Percentiles rank a stretch among this genome's conserved stretches.
Conservation (phyloP, 2,329 filamentous ascomycete species). For the Harringtonia lauricola region DNA sequence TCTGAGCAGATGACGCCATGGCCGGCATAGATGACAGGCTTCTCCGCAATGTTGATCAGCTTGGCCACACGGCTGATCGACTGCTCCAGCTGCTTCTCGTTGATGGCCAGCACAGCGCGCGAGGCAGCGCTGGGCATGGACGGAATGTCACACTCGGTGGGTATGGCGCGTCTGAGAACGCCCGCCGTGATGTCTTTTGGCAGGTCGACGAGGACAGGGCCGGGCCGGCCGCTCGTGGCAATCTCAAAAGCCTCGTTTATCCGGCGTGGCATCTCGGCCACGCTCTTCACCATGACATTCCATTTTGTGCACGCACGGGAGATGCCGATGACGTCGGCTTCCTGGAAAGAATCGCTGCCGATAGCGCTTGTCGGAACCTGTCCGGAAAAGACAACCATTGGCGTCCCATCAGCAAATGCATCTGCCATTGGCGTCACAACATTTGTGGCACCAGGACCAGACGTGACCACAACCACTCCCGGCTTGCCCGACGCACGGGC, state of each 20-base stretch:
- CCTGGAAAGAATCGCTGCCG: slow-evolving; percentile 93
- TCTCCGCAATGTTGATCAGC: slow-evolving; percentile 80
- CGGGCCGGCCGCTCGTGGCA: slow-evolving; percentile 84
- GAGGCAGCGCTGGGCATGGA: slow-evolving; percentile 78
- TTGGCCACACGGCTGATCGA: slow-evolving; percentile 69
- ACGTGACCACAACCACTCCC: slow-evolving; percentile 93
- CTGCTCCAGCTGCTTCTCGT: slow-evolving; percentile 57
- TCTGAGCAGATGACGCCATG: slow-evolving; percentile 76
- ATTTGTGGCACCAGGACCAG: slow-evolving; percentile 92
- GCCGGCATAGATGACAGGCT: slow-evolving; percentile 90
- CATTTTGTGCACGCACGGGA: slow-evolving; percentile 94
- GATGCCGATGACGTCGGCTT: slow-evolving; percentile 90
- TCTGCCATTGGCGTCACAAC: slow-evolving; percentile 95
- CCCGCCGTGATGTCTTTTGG: slow-evolving; percentile 93
- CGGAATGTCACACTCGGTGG: slow-evolving; percentile 61
- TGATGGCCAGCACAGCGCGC: slow-evolving; percentile 64
- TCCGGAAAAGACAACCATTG: slow-evolving; percentile 89
- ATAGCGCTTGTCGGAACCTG: slow-evolving; percentile 87
- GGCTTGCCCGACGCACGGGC: slow-evolving; percentile 87
- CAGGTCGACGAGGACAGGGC: slow-evolving; percentile 88
- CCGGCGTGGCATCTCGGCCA: slow-evolving; percentile 81
- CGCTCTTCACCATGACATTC: slow-evolving; percentile 97
- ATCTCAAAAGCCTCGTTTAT: slow-evolving; percentile 99
- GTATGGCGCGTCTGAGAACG: slow-evolving; percentile 74
- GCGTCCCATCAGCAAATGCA: slow-evolving; percentile 87